Evolutionary conservation across 176 grass and related monocot genomes (phyloP).

Genomic region (Panicum miliaceum): DNA sequence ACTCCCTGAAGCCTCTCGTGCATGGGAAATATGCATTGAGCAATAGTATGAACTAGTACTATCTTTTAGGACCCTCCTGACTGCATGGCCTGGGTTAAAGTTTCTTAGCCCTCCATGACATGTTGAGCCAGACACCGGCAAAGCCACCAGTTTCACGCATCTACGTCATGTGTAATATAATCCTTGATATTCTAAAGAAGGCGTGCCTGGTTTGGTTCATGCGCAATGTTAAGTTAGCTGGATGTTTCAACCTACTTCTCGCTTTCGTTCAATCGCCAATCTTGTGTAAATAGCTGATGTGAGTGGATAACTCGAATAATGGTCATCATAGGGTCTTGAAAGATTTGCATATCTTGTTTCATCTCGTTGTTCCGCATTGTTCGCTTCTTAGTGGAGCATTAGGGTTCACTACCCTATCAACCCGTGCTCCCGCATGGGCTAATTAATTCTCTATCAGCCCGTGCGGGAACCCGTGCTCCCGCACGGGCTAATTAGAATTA

Average conservation of each 20-base stretch:
- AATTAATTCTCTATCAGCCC: too few species aligned
- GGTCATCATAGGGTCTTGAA: too few species aligned
- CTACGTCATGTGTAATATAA: conserved; percentile 29
- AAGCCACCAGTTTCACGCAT: not conserved
- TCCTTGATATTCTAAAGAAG: not conserved
- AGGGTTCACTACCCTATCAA: too few species aligned
- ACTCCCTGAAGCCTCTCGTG: conserved; percentile 44
- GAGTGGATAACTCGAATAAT: too few species aligned
- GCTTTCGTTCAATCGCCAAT: not conserved
- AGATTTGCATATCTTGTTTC: too few species aligned
- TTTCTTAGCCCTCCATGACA: not conserved
- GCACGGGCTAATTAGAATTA: too few species aligned
- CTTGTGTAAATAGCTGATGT: not conserved
- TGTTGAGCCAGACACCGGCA: not conserved
- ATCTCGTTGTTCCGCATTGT: too few species aligned
- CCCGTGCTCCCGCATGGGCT: too few species aligned
- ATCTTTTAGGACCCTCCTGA: conserved; percentile 15
- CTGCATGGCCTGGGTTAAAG: not conserved
- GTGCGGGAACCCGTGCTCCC: too few species aligned
- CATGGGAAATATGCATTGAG: not conserved
- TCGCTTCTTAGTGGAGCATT: too few species aligned
- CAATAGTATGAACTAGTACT: not conserved
- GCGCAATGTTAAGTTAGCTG: not conserved
- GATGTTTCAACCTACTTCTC: not conserved
- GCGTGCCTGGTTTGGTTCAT: not conserved